These are phyloP conservation scores for Trebouxia sp. DNA, from an alignment of 139 green algal species.

Conservation along the genomic window DNA sequence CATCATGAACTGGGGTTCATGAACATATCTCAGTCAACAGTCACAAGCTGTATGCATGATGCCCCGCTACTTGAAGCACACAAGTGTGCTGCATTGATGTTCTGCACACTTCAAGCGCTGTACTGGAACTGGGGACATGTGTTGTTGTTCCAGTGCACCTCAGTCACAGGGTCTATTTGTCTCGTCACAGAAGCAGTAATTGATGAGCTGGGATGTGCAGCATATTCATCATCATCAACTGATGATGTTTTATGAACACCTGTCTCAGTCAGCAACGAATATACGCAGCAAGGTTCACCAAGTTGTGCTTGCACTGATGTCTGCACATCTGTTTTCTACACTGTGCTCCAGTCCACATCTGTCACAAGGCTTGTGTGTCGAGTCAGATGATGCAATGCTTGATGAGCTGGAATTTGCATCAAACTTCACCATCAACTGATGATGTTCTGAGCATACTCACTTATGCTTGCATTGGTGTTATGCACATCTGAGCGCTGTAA, in stretches of 20 bases:
- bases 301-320: conserved; percentile 19
- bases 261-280: conserved; percentile 3
- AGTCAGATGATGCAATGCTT: conserved; percentile 20
- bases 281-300: conserved; percentile 6
- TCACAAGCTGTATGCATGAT: background rate
- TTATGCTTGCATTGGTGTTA: conserved; percentile 24
- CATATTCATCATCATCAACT: conserved; percentile 3
- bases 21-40: background rate
- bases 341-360: conserved; percentile 8
- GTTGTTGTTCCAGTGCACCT: background rate
- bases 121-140: conserved; percentile 6
- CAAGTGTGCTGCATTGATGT: conserved; percentile 6
- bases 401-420: background rate
- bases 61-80: background rate
- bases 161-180: conserved; percentile 20
- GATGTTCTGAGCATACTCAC: conserved; percentile 22
- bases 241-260: conserved; percentile 12
- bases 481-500: conserved; percentile 15
- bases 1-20: background rate
- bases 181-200: conserved; percentile 2
- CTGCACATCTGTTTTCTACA: background rate
- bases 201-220: conserved; percentile 17
- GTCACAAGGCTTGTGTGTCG: conserved; percentile 25
- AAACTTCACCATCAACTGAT: conserved; percentile 16
- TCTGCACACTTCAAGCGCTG: conserved; percentile 2